Conservation (phyloP, 129 eudicot genomes). For the Arctium minus region DNA sequence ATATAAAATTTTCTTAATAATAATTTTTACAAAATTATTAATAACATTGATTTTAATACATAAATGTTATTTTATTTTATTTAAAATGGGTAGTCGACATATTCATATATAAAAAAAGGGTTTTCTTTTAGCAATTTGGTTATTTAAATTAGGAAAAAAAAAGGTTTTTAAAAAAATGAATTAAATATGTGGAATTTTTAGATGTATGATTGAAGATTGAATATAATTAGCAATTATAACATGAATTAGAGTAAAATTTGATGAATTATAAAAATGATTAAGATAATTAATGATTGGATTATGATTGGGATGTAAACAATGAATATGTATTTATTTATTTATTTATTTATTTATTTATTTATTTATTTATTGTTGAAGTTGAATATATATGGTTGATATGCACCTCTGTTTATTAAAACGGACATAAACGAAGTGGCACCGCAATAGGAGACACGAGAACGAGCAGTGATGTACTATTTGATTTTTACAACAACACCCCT, state of each 20-base stretch:
- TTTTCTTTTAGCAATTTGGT: too few relatives aligned
- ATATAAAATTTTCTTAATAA: too few relatives aligned
- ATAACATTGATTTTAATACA: too few relatives aligned
- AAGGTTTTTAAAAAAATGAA: too few relatives aligned
- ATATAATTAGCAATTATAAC: background rate
- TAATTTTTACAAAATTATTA: too few relatives aligned
- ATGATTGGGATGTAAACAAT: slow-evolving; percentile 17
- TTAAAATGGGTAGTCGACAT: too few relatives aligned
- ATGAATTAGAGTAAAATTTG: background rate
- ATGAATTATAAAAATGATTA: background rate
- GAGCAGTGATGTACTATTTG: slow-evolving; percentile 6
- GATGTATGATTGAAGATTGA: background rate
- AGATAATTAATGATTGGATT: background rate
- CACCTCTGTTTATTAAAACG: slow-evolving; percentile 20
- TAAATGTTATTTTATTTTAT: too few relatives aligned
- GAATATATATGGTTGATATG: slow-evolving; percentile 13
- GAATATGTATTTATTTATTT: slow-evolving; percentile 4
- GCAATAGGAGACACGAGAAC: slow-evolving; percentile 40
- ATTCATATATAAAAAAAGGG: too few relatives aligned
- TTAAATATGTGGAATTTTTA: too few relatives aligned
- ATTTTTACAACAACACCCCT: background rate
- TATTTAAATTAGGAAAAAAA: too few relatives aligned
- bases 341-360: too few relatives aligned
- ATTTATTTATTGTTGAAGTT: slow-evolving; percentile 12
- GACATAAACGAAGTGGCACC: slow-evolving; percentile 30